Base-by-base conservation (phyloP, 2,329 filamentous ascomycete genomes). In the Tolypocladium sp. region DNA sequence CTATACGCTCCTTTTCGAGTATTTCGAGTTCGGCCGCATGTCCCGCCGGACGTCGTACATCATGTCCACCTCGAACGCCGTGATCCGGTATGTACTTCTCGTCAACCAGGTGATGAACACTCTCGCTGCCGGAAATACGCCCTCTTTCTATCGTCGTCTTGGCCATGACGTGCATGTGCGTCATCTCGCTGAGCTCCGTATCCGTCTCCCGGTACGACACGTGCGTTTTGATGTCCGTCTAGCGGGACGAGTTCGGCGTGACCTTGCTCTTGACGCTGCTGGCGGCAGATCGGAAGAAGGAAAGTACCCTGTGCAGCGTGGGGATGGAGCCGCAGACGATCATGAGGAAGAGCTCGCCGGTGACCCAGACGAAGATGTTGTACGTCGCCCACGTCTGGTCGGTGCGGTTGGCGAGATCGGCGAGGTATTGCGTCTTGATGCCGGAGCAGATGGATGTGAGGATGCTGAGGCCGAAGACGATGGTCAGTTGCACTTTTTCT, bases 401-500 rank as follows among this genome's bases (percentile, higher is more conserved):
- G 27, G 55, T 62, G n/a, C 63, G 64, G 55, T 66, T 63, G 33
- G 58, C 57, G 20, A 66, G 62, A 30, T 62, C 58, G 22, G 58
- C 62, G 40, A 66, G 61, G 49, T 65, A 65, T 27, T 65, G 62
- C 8, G 65, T 66, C 55, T 66, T 66, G 58, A 66, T 63, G 49
- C 65, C 65, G 12, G 64, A 65, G 60, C 63, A 65, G 42, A 65
- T 62, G 37, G 62, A 63, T 1, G 65, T 65, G n/a, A 66, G 62
- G 22, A 65, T 64, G 42, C 64, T 65, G 52, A 66, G 60, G 25
- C 63, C 64, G 41, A 65, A 65, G 35, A 66, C 62, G 20, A 66
- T 61, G 41, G 61, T 65, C 4, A 96, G 76, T 70, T 96, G 91
- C 2, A 91, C 85, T 44, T 80, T 76, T 67, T 91, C 93, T 52